Base-by-base conservation (phyloP, 805 yeast species). In the Zygoascus biomembranicola region DNA sequence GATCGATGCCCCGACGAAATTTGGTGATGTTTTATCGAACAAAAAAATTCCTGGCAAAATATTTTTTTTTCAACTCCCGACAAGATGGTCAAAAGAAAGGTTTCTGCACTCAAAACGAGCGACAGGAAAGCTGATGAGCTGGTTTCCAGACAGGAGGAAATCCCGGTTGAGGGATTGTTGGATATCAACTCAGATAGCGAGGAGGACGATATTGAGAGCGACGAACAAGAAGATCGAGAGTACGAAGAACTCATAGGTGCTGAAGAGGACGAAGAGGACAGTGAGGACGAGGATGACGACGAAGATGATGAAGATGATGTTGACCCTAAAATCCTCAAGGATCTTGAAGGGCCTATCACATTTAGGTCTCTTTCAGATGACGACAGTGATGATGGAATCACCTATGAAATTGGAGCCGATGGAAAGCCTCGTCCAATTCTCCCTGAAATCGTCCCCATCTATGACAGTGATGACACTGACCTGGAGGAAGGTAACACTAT, bases 371-470 rank as follows among this genome's bases (percentile, higher is more conserved):
- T 58, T 49, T 49, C 57, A 58, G 62, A 69, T 57, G 53, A 57
- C 57, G 60, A 69, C 41, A 66, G 65, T 44, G 62, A 63, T 23
- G 65, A 69, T 43, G 72, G 69, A 53, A 60, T 70, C 31, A 61
- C 63, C 16, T 69, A 66, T 43, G 63, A 67, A 42, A 47, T 56
- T 10, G 76, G 76, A 4, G 74, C 76, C 0, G 97, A 92, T 69
- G 97, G 98, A 8, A 73, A 77, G 39, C 81, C 82, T n/a, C 76
- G 98, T 65, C 69, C 83, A 5, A 74, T 90, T 53, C 81, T 79
- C 62, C 97, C 97, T 2, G 97, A 90, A 65, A 92, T 94, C 56
- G 87, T 89, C 39, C 98, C 99, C 5, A 82, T 81, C n/a, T 94
- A 92, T 67, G 97, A 92, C 66, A 81, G 90, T 58, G 99, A 94